phyloP scores from a whole-genome alignment of 192 early-diverging fungal genomes.

The Entomortierella chlamydospora region DNA sequence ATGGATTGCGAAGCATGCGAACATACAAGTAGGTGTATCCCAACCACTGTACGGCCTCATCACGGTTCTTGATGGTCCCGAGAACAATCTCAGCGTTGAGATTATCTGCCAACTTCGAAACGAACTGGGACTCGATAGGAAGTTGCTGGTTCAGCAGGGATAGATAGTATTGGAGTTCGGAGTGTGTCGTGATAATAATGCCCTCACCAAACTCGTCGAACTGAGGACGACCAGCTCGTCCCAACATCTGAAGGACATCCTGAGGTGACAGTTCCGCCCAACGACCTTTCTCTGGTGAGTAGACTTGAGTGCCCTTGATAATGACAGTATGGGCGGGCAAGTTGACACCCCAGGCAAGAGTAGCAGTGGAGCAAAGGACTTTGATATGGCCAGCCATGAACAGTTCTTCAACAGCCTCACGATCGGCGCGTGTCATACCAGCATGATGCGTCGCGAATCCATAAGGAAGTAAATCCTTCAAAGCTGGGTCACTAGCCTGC shows the following conservation, averaged over 20 bases:
- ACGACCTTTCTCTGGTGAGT: conserved; percentile 92
- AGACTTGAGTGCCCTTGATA: conserved; percentile 99
- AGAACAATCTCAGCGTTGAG: conserved; percentile 97
- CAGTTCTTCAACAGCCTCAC: conserved; percentile 93
- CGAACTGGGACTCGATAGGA: conserved; percentile 97
- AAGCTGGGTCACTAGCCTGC: conserved; percentile 82
- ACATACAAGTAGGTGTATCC: conserved; percentile 97
- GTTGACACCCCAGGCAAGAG: conserved; percentile 99
- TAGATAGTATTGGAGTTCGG: conserved; percentile 94
- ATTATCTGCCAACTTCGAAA: conserved; percentile 86
- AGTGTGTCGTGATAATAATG: conserved; percentile 94
- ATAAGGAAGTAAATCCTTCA: conserved; percentile 92
- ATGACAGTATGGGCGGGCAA: conserved; percentile 98
- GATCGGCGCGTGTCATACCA: conserved; percentile 92
- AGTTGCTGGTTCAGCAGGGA: conserved; percentile 95
- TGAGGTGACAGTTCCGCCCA: conserved; percentile 97
- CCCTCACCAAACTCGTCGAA: conserved; percentile 97
- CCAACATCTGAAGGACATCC: conserved; percentile 98
- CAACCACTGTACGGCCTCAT: conserved; percentile 96
- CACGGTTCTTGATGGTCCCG: conserved; percentile 90
- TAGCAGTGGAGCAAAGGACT: conserved; percentile 96
- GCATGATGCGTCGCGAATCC: conserved; percentile 98
- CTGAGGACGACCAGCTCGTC: conserved; percentile 96
- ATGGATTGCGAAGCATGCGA: conserved; percentile 93
- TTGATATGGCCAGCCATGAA: conserved; percentile 92